These are phyloP conservation scores for Mucor indicus DNA, from an alignment of 371 early-diverging fungal species.

Conservation along the genomic window DNA sequence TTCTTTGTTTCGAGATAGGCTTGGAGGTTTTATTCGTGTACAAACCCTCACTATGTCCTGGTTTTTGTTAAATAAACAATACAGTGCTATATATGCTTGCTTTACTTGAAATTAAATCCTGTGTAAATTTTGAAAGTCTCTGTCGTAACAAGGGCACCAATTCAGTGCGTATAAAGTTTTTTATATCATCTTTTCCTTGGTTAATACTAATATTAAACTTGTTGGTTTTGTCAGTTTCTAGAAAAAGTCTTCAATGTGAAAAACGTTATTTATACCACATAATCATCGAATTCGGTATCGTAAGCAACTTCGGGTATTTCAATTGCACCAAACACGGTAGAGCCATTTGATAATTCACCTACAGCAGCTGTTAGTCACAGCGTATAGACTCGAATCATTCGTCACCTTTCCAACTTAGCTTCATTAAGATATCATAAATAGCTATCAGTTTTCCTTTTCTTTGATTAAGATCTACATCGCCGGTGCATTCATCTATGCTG, in stretches of 20 bases:
- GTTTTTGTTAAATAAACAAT: too few relatives aligned
- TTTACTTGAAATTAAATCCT: slow-evolving; percentile 70
- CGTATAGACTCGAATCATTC: not conserved
- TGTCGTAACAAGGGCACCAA: slow-evolving; percentile 57
- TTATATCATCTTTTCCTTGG: not conserved
- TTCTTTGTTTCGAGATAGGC: too few relatives aligned
- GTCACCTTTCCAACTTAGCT: slow-evolving; percentile 24
- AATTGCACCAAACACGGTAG: slow-evolving; percentile 63
- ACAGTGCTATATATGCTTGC: too few relatives aligned
- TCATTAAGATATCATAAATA: slow-evolving; percentile 79
- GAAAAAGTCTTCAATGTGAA: too few relatives aligned
- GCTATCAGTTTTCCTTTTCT: slow-evolving; percentile 90
- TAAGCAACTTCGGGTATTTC: slow-evolving; percentile 87
- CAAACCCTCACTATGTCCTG: slow-evolving; percentile 79
- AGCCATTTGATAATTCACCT: slow-evolving; percentile 6
- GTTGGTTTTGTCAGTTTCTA: too few relatives aligned
- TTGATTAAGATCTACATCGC: slow-evolving; percentile 89
- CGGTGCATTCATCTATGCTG: slow-evolving; percentile 61
- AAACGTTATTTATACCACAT: slow-evolving; percentile 44
- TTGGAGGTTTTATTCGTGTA: slow-evolving; percentile 42
- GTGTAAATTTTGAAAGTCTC: slow-evolving; percentile 62
- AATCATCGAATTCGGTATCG: slow-evolving; percentile 76
- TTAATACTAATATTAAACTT: slow-evolving; percentile 6
- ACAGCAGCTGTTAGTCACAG: not conserved
- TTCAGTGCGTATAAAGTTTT: slow-evolving; percentile 48